Percentiles rank a stretch among this genome's conserved stretches.
Conservation (phyloP, 2,329 filamentous ascomycete genomes). For the Talaromyces sp. region DNA sequence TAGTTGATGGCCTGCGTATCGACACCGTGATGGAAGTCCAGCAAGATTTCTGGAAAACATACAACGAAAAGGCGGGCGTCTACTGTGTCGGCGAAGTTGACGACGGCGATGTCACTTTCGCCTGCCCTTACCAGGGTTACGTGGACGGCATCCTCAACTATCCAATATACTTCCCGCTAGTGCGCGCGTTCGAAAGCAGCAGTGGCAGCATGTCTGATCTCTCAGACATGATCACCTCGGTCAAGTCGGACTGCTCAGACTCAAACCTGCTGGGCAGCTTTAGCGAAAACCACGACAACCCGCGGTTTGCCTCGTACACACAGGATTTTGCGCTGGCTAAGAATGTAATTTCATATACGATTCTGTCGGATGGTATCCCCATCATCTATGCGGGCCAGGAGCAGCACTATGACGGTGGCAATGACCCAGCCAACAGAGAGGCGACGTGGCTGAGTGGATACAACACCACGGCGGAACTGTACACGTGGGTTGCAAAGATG, state of each 20-base stretch:
- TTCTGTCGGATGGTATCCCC: conserved; percentile 57
- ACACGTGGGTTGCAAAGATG: conserved; percentile 42
- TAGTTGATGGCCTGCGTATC: conserved; percentile 48
- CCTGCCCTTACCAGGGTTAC: conserved; percentile 41
- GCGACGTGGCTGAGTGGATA: conserved; percentile 54
- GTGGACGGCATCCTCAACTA: conserved; percentile 47
- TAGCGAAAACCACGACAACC: conserved; percentile 58
- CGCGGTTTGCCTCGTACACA: conserved; percentile 46
- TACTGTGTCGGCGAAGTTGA: conserved; percentile 47
- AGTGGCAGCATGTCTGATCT: conserved; percentile 31
- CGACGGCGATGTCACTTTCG: conserved; percentile 34
- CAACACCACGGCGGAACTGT: conserved; percentile 43
- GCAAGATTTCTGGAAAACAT: conserved; percentile 39
- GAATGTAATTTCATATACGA: conserved; percentile 57
- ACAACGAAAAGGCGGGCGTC: conserved; percentile 37
- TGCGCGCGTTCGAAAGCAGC: conserved; percentile 29
- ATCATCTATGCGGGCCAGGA: conserved; percentile 66
- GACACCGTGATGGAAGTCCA: conserved; percentile 49
- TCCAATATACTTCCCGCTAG: conserved; percentile 33
- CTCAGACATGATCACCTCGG: conserved; percentile 28
- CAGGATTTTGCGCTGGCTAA: conserved; percentile 44
- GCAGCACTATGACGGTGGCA: conserved; percentile 54
- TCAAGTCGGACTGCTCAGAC: conserved; percentile 35
- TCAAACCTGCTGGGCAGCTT: conserved; percentile 50
- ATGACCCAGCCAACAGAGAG: conserved; percentile 49